Evolutionary conservation across 352 stramenopile genomes (phyloP).

Genomic region (Phytophthora palmivora): DNA sequence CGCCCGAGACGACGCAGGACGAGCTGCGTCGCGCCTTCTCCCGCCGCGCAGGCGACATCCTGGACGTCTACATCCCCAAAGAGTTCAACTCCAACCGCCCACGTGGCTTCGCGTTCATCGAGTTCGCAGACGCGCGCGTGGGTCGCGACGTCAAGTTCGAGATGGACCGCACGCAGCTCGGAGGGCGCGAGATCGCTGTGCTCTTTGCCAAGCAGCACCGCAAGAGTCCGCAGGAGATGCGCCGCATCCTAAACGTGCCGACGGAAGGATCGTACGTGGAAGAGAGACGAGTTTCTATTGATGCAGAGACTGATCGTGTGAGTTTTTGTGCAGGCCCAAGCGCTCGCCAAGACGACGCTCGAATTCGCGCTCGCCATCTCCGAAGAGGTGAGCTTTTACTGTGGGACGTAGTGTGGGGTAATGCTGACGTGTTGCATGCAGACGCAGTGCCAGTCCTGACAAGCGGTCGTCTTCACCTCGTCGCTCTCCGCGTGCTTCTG

Average conservation of each 20-base stretch:
- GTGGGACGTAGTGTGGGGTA: neutral
- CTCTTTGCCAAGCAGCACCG: constrained; percentile 80
- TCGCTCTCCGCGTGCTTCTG: constrained; percentile 22
- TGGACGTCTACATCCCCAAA: constrained; percentile 74
- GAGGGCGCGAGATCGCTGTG: constrained; percentile 78
- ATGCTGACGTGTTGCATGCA: constrained; percentile 4
- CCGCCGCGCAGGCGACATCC: constrained; percentile 55
- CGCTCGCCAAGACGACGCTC: constrained; percentile 29
- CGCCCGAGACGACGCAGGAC: constrained; percentile 43
- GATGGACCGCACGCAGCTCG: constrained; percentile 74
- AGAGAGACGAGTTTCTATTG: no score
- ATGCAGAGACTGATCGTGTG: neutral
- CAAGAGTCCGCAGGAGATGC: constrained; percentile 84
- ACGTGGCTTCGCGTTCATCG: constrained; percentile 86
- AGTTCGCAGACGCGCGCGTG: constrained; percentile 73
- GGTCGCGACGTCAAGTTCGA: constrained; percentile 74
- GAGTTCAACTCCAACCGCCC: constrained; percentile 62
- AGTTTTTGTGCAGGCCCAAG: constrained; percentile 19
- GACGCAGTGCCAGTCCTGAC: constrained; percentile 32
- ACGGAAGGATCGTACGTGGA: constrained; percentile 24
- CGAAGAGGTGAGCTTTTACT: constrained; percentile 16
- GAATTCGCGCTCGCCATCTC: constrained; percentile 36
- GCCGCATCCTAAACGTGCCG: constrained; percentile 40
- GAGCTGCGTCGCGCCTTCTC: constrained; percentile 60
- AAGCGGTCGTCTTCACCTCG: constrained; percentile 29